Base-by-base conservation (phyloP, 805 yeast genomes). In the Pichia gijzeniarum region DNA sequence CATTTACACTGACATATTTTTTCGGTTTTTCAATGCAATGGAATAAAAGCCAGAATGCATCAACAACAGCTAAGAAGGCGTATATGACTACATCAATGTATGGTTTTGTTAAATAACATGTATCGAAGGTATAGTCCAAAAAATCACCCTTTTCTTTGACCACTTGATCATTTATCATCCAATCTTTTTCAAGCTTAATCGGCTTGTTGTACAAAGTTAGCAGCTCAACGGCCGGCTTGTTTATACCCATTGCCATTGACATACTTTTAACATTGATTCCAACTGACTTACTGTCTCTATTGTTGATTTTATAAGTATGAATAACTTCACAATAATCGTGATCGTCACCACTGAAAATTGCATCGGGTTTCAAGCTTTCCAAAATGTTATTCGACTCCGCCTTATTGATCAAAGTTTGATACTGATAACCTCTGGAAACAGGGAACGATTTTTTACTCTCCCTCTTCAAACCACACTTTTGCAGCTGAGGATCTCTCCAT, bases 331-430 rank as follows among this genome's bases (percentile, higher is more conserved):
- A 93, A 54, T 85, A 89, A 62, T 93, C 99, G 64, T 93, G 99
- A 60, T 93, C 98, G 61, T 93, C 99, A 2, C 98, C 99, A 10
- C 93, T 79, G 55, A 90, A 84, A 3, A 85, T 72, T n/a, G 80
- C 62, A 16, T 70, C 71, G 0, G 99, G 99, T 38, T 72, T 67
- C 3, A 90, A 57, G 5, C 63, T 65, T 1, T 67, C 50, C 41
- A 93, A 65, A 10, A 93, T 71, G 18, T 75, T 71, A 35, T 76
- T 71, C 0, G 90, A 67, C 2, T 81, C 56, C 10, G 73, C 75
- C 17, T 74, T 67, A 45, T 80, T 82, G 10, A 93, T 71, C 4
- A 85, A 88, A 0, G 96, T 90, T 62, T 90, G 96, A 61, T 90
- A 93, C 59, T 93, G 97, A 21, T 72, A 68, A 0, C 99, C 99